Conservation (phyloP, 2,329 filamentous ascomycete genomes). For the Tolypocladium tundrense region DNA sequence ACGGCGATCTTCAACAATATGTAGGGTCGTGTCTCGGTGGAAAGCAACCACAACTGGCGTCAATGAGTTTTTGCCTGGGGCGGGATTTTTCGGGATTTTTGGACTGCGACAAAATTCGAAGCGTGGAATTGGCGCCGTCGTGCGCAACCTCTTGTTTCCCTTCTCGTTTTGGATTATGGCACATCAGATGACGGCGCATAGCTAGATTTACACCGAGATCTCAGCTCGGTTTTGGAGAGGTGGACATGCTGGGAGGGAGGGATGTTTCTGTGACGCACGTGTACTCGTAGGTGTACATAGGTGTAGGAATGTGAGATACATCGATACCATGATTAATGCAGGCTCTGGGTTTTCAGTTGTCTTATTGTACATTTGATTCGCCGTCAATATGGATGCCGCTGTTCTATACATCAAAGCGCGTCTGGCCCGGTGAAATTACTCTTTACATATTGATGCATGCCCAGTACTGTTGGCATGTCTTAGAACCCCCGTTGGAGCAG, state of each 20-base stretch:
- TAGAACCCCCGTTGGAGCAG: constrained; percentile 25
- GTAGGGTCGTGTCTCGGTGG: not conserved
- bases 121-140: not conserved
- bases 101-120: not conserved
- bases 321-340: constrained; percentile 12
- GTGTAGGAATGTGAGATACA: constrained; percentile 10
- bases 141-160: not conserved
- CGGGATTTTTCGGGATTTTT: not conserved
- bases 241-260: not conserved
- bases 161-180: constrained; percentile 2
- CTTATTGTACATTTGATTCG: constrained; percentile 8
- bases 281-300: constrained; percentile 12
- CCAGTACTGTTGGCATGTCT: not conserved
- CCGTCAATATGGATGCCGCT: constrained; percentile 3
- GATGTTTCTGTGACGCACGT: not conserved
- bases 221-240: constrained; percentile 7
- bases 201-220: constrained; percentile 11
- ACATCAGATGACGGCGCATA: constrained; percentile 10
- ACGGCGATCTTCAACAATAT: constrained; percentile 40
- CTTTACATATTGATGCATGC: not conserved
- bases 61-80: not conserved
- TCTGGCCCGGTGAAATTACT: not conserved
- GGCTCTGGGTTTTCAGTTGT: constrained; percentile 3
- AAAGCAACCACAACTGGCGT: constrained; percentile 32
- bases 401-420: constrained; percentile 2